Evolutionary conservation across 140 eudicot genomes (phyloP).

Genomic region (Cichorium intybus): DNA sequence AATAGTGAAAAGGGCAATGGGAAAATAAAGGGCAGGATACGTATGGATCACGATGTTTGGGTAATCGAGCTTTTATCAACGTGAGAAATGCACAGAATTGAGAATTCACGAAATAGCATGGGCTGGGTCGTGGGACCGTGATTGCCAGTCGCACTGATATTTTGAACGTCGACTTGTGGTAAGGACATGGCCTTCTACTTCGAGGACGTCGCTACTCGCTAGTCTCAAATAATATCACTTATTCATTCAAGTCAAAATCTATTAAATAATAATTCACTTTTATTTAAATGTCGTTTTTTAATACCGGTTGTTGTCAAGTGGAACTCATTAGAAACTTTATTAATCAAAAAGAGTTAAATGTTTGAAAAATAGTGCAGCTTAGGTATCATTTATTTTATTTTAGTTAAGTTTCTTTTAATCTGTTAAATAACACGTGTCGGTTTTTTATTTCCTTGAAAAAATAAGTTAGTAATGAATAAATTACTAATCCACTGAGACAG

Average conservation of each 20-base stretch:
- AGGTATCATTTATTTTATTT: no score
- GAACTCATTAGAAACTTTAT: no score
- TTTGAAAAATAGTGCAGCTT: no score
- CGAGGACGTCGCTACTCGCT: background rate
- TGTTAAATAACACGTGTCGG: no score
- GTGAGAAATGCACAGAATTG: conserved; percentile 9
- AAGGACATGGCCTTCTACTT: background rate
- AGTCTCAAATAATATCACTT: background rate
- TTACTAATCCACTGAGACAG: no score
- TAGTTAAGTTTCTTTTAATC: no score
- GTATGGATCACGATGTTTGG: conserved; percentile 14
- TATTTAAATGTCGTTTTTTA: no score
- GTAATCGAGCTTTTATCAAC: conserved; percentile 20
- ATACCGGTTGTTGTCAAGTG: no score
- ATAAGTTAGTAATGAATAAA: no score
- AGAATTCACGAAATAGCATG: background rate
- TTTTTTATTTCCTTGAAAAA: no score
- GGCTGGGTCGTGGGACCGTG: background rate
- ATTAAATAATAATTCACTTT: no score
- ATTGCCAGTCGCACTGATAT: background rate
- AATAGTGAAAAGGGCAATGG: background rate
- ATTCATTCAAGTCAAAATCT: background rate
- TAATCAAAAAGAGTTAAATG: no score
- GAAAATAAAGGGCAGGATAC: conserved; percentile 6
- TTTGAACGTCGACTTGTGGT: conserved; percentile 12